Conservation (phyloP, 2,329 filamentous ascomycete genomes). For the Talaromyces pinophilus region DNA sequence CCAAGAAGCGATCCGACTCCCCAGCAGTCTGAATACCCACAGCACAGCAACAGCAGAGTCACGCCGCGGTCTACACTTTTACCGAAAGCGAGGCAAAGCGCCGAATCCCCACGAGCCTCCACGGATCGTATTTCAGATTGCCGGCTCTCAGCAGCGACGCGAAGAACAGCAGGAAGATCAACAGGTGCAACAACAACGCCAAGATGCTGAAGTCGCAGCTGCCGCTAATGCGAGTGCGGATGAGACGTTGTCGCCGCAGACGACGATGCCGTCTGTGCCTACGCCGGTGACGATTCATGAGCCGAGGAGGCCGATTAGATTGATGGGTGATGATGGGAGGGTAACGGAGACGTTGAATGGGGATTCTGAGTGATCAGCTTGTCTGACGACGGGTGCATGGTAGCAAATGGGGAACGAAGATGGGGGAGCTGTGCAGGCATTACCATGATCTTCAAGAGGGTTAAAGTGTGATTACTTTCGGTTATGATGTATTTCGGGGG, state of each 20-base stretch:
- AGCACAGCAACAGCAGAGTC: constrained; percentile 35
- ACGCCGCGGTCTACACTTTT: constrained; percentile 22
- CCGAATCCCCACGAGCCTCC: constrained; percentile 24
- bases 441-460: neutral
- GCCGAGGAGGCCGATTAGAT: constrained; percentile 37
- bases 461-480: neutral
- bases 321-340: constrained; percentile 27
- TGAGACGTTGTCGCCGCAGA: neutral
- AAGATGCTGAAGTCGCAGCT: neutral
- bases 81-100: constrained; percentile 27
- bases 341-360: constrained; percentile 23
- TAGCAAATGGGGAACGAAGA: neutral
- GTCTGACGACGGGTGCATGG: neutral
- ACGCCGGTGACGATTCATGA: constrained; percentile 29
- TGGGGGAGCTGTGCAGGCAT: neutral
- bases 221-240: constrained; percentile 6
- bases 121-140: constrained; percentile 27
- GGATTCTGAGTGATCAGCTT: neutral
- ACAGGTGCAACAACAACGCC: neutral
- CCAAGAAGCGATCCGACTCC: constrained; percentile 34
- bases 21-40: constrained; percentile 32
- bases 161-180: neutral
- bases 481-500: neutral
- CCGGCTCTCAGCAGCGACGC: constrained; percentile 31
- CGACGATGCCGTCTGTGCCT: constrained; percentile 28